Conservation (phyloP, 1,284 basidiomycete genomes). For the Ganoderma sinense region DNA sequence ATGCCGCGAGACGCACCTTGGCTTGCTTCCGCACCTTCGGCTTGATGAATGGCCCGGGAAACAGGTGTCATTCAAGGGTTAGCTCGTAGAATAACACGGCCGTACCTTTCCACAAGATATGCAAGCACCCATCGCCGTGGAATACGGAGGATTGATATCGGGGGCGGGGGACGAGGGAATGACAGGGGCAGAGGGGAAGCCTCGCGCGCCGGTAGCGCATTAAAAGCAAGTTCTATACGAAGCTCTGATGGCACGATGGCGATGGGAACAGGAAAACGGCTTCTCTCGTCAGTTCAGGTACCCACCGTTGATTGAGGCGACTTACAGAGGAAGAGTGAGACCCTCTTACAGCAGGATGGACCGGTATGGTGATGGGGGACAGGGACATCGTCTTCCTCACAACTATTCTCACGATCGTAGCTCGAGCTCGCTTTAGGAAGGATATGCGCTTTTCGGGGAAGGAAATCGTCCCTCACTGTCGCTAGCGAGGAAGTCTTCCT, state of each 20-base stretch:
- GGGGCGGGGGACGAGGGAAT: constrained; percentile 4
- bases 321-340: constrained; percentile 16
- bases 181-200: constrained; percentile 5
- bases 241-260: constrained; percentile 22
- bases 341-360: constrained; percentile 17
- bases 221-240: constrained; percentile 24
- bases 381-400: not conserved
- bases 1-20: constrained; percentile 64
- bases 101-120: constrained; percentile 73
- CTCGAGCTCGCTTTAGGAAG: not conserved
- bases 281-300: constrained; percentile 14
- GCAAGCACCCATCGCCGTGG: constrained; percentile 74
- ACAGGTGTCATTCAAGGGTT: not conserved
- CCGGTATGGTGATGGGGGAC: constrained; percentile 1
- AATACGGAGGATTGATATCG: not conserved
- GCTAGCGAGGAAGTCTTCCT: too few relatives aligned
- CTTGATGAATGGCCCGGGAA: constrained; percentile 54
- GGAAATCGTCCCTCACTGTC: not conserved
- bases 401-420: too few relatives aligned
- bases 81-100: constrained; percentile 20
- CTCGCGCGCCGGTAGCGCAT: constrained; percentile 10
- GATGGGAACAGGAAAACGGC: constrained; percentile 23
- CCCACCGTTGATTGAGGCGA: not conserved
- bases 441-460: not conserved
- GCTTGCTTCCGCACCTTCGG: constrained; percentile 76